These are phyloP conservation scores for Tricholoma sp. DNA, from an alignment of 768 basidiomycete species.

Conservation along the genomic window DNA sequence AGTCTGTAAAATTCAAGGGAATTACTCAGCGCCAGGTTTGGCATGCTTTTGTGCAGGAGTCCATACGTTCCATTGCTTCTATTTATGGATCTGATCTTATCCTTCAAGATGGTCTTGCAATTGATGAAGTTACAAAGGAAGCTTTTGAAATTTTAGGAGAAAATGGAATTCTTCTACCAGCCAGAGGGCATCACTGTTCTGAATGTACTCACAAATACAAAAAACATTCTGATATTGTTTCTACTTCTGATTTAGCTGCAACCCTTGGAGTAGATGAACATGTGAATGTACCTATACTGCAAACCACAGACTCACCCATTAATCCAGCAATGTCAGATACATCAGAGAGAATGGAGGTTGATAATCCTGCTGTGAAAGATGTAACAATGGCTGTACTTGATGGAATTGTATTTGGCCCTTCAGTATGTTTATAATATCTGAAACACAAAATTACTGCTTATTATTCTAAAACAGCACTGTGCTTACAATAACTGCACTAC, in stretches of 20 bases:
- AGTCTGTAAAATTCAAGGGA: background rate
- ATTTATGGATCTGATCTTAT: background rate
- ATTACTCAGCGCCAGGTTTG: slow-evolving; percentile 6
- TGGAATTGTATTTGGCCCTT: slow-evolving; percentile 1
- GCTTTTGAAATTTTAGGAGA: background rate
- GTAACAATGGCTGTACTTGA: slow-evolving; percentile 1
- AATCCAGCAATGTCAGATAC: too few relatives aligned
- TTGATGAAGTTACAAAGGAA: background rate
- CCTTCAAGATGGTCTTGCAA: slow-evolving; percentile 4
- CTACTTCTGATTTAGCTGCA: background rate
- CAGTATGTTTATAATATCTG: background rate
- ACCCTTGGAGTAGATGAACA: background rate
- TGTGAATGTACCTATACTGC: background rate
- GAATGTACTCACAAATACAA: slow-evolving; percentile 5
- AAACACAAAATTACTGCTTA: background rate
- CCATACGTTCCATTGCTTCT: slow-evolving; percentile 3
- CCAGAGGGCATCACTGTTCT: background rate
- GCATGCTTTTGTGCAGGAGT: slow-evolving; percentile 13
- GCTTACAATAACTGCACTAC: background rate
- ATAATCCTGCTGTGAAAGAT: background rate
- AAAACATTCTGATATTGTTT: background rate
- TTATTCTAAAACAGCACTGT: background rate
- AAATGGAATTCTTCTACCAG: background rate
- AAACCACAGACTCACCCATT: background rate
- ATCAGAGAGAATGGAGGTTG: background rate